Evolutionary conservation across 2,329 filamentous ascomycete species (phyloP), one percentile per base, ranked within the genome.

Genomic region (Talaromyces atroroseus): DNA sequence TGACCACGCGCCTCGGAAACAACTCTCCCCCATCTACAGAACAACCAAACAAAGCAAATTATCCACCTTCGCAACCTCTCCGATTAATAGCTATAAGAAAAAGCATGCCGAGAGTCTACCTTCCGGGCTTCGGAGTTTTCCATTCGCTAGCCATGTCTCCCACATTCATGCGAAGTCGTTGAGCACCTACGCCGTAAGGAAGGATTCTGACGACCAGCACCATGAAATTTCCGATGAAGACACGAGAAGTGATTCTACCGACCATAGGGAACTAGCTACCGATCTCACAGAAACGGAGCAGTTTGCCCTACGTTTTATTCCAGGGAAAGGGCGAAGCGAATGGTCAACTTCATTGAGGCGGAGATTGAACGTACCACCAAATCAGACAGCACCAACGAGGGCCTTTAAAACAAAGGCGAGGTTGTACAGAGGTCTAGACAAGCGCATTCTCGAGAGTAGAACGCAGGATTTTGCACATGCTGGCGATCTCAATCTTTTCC

Each of bases 1-100:
- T 58, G 68, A 75, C 49, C 81, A 82, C 64, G 71, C 74, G 23
- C 71, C 69, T 51, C 64, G 63, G 51, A 61, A 58, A 44, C 51
- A 42, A 29, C 20, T 26, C 46, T 5, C 16, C 2, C 47, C 45
- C 8, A 18, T 48, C 11, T 26, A 44, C 29, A 24, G 38, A 11
- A 32, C 18, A 12, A 44, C 36, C 16, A 40, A 5, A 21, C 36
- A 46, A 24, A 40, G 21, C 2, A 36, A 32, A 29, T 46, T 26
- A 46, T 34, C 36, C 21, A 5, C 52, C 11, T 40, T 48, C 48
- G 34, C 44, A 49, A 49, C 32, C 12, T 49, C 24, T 16, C 26
- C 23, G 21, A 53, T 24, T 7, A 16, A 53, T 38, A 32, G 1
- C 5, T 20, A 24, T 3, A 24, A 20, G 36, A 38, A 26, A 12